Evolutionary conservation across 257 asterid genomes (phyloP).

Genomic region (Solanum ahanhuiri): DNA sequence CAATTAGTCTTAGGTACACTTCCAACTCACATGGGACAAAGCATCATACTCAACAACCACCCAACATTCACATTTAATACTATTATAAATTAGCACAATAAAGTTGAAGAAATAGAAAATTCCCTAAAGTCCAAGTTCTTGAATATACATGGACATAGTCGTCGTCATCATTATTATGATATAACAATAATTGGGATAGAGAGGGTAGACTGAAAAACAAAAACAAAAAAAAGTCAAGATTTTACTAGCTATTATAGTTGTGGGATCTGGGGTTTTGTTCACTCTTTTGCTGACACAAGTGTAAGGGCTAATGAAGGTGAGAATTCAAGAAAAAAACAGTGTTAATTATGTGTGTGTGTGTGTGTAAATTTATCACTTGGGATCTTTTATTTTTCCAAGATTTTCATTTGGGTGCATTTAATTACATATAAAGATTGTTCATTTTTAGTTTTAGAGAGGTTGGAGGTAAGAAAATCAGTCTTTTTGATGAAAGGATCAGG

Average conservation of each 20-base stretch:
- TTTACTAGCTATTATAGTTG: slow-evolving; percentile 20
- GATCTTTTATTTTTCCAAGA: neutral
- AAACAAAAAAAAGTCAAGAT: slow-evolving; percentile 3
- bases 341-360: slow-evolving; percentile 4
- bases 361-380: neutral
- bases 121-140: neutral
- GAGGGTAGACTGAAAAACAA: neutral
- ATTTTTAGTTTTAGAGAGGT: neutral
- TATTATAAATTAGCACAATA: neutral
- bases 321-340: slow-evolving; percentile 15
- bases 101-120: neutral
- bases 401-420: neutral
- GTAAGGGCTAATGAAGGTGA: slow-evolving; percentile 36
- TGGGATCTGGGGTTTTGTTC: slow-evolving; percentile 36
- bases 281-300: slow-evolving; percentile 2
- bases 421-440: neutral
- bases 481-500: too few species aligned
- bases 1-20: slow-evolving; percentile 3
- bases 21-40: slow-evolving; percentile 24
- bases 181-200: neutral
- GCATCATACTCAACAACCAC: neutral
- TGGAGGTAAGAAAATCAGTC: neutral
- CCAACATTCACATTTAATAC: neutral
- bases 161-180: neutral
- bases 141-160: neutral